Conservation (phyloP, 1,284 basidiomycete genomes). For the Anthracocystis setariae region DNA sequence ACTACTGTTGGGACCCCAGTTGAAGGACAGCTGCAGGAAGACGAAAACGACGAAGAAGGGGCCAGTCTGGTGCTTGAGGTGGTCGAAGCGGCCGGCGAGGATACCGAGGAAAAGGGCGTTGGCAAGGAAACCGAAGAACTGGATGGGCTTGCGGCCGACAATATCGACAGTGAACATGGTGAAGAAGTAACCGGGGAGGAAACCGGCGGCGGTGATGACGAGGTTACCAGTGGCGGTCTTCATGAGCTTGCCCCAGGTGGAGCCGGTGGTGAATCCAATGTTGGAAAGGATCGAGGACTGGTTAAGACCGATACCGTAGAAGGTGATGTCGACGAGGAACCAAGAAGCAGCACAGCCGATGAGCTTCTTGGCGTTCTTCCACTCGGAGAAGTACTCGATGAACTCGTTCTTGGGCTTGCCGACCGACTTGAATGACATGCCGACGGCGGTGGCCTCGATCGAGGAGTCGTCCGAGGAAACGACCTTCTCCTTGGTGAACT, state of each 20-base stretch:
- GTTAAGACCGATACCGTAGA: conserved; percentile 84
- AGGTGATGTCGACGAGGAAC: conserved; percentile 75
- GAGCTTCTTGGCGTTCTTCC: conserved; percentile 58
- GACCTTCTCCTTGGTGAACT: conserved; percentile 52
- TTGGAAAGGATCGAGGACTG: conserved; percentile 77
- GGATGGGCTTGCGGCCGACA: conserved; percentile 67
- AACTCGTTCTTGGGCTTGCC: conserved; percentile 48
- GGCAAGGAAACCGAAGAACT: conserved; percentile 65
- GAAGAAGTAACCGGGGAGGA: conserved; percentile 66
- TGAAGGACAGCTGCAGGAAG: conserved; percentile 71
- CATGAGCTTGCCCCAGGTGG: conserved; percentile 71
- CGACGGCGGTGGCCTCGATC: conserved; percentile 56
- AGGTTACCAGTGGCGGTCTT: conserved; percentile 70
- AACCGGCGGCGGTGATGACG: conserved; percentile 59
- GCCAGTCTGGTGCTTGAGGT: conserved; percentile 69
- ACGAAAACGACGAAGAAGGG: conserved; percentile 82
- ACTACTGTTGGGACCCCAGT: conserved; percentile 79
- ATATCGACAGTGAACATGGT: conserved; percentile 59
- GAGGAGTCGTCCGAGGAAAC: conserved; percentile 30
- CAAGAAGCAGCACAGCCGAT: conserved; percentile 57
- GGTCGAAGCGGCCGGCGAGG: conserved; percentile 63
- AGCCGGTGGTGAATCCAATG: conserved; percentile 72
- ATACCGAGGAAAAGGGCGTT: conserved; percentile 66
- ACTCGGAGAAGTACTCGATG: conserved; percentile 60
- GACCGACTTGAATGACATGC: conserved; percentile 58